A percentile compares a stretch with the other conserved stretches of the same genome.
Conservation (phyloP, 768 basidiomycete genomes). For the Phaeolepiota aurea region DNA sequence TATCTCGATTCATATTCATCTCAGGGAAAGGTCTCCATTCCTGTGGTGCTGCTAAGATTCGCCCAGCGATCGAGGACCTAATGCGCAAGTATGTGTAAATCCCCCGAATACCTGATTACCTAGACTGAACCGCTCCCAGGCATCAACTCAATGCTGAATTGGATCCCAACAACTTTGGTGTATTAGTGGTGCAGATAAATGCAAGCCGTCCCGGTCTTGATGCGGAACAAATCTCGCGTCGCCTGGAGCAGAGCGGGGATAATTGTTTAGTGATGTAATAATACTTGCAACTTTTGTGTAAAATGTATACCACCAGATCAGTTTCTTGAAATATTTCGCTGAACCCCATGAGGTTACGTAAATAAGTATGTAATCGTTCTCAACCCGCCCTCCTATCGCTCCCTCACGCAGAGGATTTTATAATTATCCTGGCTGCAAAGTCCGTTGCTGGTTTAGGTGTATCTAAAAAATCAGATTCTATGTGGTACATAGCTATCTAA, state of each 20-base stretch:
- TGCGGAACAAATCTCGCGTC: conserved; percentile 49
- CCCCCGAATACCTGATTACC: background rate
- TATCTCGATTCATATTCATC: background rate
- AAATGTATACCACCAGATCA: background rate
- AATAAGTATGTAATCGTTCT: no score
- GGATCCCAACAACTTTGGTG: conserved; percentile 78
- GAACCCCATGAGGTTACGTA: no score
- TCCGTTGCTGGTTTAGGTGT: no score
- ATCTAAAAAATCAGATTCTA: no score
- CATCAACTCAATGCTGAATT: conserved; percentile 63
- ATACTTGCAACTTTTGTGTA: background rate
- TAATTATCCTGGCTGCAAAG: no score
- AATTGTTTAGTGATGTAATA: conserved; percentile 66
- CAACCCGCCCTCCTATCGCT: no score
- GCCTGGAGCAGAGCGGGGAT: conserved; percentile 42
- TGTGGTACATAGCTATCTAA: no score
- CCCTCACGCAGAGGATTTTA: no score
- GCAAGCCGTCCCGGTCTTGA: conserved; percentile 33
- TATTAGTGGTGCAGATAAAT: conserved; percentile 70
- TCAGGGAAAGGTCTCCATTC: conserved; percentile 87
- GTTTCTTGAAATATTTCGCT: no score
- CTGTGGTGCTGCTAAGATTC: conserved; percentile 69
- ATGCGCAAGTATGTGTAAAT: conserved; percentile 60
- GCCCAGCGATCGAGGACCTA: conserved; percentile 84
- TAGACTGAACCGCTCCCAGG: no score